Evolutionary conservation across 2,329 filamentous ascomycete species (phyloP), one percentile per base, ranked within the genome.

Genomic region (Tolypocladium inflatum): DNA sequence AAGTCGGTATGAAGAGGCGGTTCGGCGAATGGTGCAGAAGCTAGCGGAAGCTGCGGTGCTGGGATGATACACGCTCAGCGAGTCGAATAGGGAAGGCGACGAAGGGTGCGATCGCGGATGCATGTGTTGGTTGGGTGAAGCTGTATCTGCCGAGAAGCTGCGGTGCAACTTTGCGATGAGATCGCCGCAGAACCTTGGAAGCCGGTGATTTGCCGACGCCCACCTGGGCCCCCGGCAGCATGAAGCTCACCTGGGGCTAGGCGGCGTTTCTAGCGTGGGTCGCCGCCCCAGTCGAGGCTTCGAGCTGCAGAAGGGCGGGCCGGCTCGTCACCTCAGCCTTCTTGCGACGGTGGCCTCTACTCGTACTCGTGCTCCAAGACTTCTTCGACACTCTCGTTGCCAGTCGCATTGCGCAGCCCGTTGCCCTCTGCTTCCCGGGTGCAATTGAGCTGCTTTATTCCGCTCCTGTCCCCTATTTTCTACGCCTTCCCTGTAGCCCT

Each of bases 261-360:
- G 26, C 48, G 26, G 17, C n/a, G 8, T 33, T 51, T 51, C 19
- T 10, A 33, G 45, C 45, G 26, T 33, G 45, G 26, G 26, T 26
- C 10, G 17, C 2, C 45, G 9, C 3, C 23, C 23, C 2, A 11
- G 17, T 17, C 45, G 15, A 15, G 4, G 42, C 42, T 42, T n/a
- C 8, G 10, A 5, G 15, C 13, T 15, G 6, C 7, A 8, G 26
- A 19, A 33, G 23, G 45, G 26, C 8, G 8, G 15, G 26, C 26
- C 10, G 26, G 45, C 26, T 30, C 17, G 42, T 48, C 43, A n/a
- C n/a, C n/a, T n/a, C n/a, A 35, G 42, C 42, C 42, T 45, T 55
- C 59, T 69, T 71, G 70, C 70, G 70, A 72, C 70, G 63, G 69
- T 72, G 70, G 70, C 70, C 70, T 72, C 62, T 56, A 59, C 58